phyloP scores from a whole-genome alignment of 2,329 filamentous ascomycete species.

The Juglanconis sp. region DNA sequence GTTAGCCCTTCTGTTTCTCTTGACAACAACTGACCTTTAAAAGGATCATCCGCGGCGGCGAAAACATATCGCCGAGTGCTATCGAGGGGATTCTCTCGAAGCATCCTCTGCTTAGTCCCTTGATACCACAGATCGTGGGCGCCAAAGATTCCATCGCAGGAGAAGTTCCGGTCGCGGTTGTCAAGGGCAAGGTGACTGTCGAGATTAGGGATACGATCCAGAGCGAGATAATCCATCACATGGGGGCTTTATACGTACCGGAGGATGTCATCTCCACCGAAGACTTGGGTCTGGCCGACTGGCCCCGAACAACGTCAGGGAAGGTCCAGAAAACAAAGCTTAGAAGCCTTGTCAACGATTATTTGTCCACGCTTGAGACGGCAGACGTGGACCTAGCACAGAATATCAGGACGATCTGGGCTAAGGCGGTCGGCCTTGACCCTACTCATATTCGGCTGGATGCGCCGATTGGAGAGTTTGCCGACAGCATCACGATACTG shows the following conservation, averaged over 20 bases:
- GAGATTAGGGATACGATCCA: constrained; percentile 7
- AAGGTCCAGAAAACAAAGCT: constrained; percentile 9
- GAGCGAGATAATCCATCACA: constrained; percentile 5
- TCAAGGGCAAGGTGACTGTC: not conserved
- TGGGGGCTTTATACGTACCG: constrained; percentile 8
- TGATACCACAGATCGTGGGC: constrained; percentile 5
- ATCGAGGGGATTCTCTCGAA: not conserved
- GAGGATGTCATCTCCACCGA: constrained; percentile 5
- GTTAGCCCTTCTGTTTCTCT: not conserved
- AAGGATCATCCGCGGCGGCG: constrained; percentile 12
- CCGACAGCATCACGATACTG: constrained; percentile 11
- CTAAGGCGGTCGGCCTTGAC: constrained; percentile 11
- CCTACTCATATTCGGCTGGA: constrained; percentile 6
- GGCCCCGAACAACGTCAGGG: constrained; percentile 1
- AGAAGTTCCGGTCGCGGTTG: constrained; percentile 7
- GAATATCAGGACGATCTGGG: constrained; percentile 7
- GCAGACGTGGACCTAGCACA: not conserved
- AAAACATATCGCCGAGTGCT: constrained; percentile 8
- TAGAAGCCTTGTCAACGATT: not conserved
- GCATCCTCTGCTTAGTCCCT: not conserved
- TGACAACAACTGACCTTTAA: not conserved
- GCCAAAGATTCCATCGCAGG: constrained; percentile 1
- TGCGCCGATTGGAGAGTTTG: constrained; percentile 1
- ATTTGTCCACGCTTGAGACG: not conserved
- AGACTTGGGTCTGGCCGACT: constrained; percentile 7